These are phyloP conservation scores for Globisporangium apiculatum DNA, from an alignment of 352 stramenopile species.

Conservation along the genomic window DNA sequence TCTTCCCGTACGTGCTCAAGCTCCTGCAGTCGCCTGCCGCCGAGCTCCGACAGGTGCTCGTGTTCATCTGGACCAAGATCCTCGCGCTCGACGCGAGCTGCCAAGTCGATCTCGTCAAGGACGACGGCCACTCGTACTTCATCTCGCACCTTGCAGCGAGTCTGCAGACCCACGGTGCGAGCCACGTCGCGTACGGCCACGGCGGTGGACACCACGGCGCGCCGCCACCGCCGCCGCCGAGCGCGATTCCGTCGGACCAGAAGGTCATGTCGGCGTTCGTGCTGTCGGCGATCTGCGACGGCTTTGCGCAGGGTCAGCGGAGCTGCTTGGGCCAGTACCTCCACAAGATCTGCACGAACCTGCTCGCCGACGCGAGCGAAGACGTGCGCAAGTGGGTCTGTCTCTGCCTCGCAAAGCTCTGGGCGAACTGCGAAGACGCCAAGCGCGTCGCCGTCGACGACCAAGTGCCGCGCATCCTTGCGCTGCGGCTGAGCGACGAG, in stretches of 20 bases:
- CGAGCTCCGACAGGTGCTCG: conserved; percentile 95
- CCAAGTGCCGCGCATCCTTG: conserved; percentile 81
- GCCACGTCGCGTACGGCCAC: conserved; percentile 7
- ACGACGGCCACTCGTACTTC: conserved; percentile 94
- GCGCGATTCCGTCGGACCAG: conserved; percentile 82
- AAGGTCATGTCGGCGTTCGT: conserved; percentile 95
- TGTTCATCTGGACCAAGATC: conserved; percentile 93
- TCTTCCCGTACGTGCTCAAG: conserved; percentile 99
- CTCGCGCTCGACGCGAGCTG: conserved; percentile 95
- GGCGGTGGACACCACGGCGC: conserved; percentile 3
- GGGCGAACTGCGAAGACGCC: conserved; percentile 86
- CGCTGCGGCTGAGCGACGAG: conserved; percentile 76
- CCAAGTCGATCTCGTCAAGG: conserved; percentile 95
- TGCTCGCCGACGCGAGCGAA: conserved; percentile 54
- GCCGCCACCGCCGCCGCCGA: conserved; percentile 10
- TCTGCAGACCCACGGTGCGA: conserved; percentile 32
- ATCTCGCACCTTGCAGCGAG: conserved; percentile 88
- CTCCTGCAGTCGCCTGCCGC: conserved; percentile 92
- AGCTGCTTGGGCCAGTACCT: conserved; percentile 91
- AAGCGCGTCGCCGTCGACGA: conserved; percentile 86
- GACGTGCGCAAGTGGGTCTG: conserved; percentile 83
- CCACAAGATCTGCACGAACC: conserved; percentile 65
- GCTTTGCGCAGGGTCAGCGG: conserved; percentile 89
- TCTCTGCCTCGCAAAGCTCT: conserved; percentile 94
- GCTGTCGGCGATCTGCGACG: conserved; percentile 91